These are phyloP conservation scores for Dendrocalamus latiflorus DNA, from an alignment of 202 grass and related monocot species.

Conservation along the genomic window DNA sequence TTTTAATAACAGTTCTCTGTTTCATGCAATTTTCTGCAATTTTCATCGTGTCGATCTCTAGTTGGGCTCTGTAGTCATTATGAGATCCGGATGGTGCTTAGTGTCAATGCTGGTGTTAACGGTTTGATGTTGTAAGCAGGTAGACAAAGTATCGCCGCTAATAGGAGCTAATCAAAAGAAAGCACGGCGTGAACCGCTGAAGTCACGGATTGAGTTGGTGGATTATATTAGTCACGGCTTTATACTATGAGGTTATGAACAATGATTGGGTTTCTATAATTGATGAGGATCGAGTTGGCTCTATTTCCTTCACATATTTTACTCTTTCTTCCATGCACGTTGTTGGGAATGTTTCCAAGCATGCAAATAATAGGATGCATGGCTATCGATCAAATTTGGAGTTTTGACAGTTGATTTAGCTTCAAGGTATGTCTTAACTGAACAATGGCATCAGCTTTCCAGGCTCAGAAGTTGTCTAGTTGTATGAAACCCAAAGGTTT, in stretches of 20 bases:
- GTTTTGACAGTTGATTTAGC: neutral
- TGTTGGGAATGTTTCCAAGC: neutral
- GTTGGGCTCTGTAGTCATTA: too few relatives aligned
- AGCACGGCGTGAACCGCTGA: neutral
- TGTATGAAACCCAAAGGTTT: neutral
- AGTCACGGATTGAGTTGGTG: constrained; percentile 13
- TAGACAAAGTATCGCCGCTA: neutral
- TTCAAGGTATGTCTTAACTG: neutral
- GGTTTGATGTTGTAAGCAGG: neutral
- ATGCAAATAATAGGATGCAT: neutral
- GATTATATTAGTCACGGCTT: constrained; percentile 3
- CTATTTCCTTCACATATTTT: neutral
- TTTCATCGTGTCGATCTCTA: too few relatives aligned
- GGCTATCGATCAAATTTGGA: neutral
- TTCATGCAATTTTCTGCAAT: too few relatives aligned
- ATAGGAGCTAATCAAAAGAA: constrained; percentile 13
- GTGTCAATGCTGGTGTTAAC: neutral
- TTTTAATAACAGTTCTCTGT: too few relatives aligned
- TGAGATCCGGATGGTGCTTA: too few relatives aligned
- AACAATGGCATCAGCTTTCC: neutral
- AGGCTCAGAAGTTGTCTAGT: neutral
- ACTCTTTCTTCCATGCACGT: neutral
- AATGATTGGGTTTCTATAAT: constrained; percentile 10
- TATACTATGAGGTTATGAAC: neutral
- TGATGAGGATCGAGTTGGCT: neutral